These are phyloP conservation scores for Globisporangium yorkense DNA, from an alignment of 352 stramenopile species.

Conservation along the genomic window DNA sequence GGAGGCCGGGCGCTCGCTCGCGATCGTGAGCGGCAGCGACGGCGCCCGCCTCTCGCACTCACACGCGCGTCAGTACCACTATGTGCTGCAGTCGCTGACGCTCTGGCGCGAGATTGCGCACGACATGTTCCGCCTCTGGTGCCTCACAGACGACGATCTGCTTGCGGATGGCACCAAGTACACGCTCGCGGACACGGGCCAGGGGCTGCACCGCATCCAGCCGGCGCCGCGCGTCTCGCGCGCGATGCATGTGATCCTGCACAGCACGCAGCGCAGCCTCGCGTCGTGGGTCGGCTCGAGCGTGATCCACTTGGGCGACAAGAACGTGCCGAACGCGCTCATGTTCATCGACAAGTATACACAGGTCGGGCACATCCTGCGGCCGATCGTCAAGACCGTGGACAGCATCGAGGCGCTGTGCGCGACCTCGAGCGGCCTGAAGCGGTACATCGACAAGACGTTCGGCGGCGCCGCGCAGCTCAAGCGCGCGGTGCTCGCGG, in stretches of 20 bases:
- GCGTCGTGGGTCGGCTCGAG: constrained; percentile 91
- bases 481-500: constrained; percentile 89
- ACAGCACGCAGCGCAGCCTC: constrained; percentile 66
- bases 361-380: constrained; percentile 86
- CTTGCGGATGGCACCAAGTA: constrained; percentile 83
- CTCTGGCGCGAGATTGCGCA: constrained; percentile 95
- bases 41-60: constrained; percentile 93
- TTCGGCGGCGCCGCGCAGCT: constrained; percentile 86
- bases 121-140: constrained; percentile 97
- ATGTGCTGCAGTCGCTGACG: constrained; percentile 94
- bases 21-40: constrained; percentile 91
- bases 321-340: constrained; percentile 97
- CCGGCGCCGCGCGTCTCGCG: constrained; percentile 89
- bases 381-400: constrained; percentile 85
- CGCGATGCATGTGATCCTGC: constrained; percentile 93
- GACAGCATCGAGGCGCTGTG: constrained; percentile 63
- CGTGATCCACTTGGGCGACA: constrained; percentile 96
- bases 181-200: constrained; percentile 91
- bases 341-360: constrained; percentile 99
- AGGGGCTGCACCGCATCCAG: constrained; percentile 94
- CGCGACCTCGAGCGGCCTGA: constrained; percentile 34
- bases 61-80: constrained; percentile 94
- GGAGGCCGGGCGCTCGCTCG: constrained; percentile 77
- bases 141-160: constrained; percentile 91
- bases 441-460: constrained; percentile 58